Evolutionary conservation across 2,329 filamentous ascomycete species (phyloP), one percentile per base, ranked within the genome.

Genomic region (Talaromyces sp.): DNA sequence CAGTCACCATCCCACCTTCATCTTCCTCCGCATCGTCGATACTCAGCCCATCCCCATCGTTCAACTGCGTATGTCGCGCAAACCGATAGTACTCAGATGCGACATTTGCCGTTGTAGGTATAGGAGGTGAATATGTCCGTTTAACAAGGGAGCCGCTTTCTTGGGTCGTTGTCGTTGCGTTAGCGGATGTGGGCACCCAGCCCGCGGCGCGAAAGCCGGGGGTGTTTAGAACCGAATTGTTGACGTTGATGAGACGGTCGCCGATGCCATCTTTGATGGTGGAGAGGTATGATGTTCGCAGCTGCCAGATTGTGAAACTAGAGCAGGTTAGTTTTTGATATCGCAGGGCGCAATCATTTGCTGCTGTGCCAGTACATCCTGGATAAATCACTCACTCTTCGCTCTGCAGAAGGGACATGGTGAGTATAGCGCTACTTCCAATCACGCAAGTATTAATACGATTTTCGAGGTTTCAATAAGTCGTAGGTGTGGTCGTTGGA

Each of bases 251-350:
- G 61, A 89, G 79, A 49, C 87, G 82, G 73, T 89, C 87, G 67
- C 86, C 87, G 47, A 89, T 85, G 66, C 87, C 87, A 73, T 89
- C 87, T 74, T 88, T 88, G 70, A 87, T 87, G 57, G 84, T 81
- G 35, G 84, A 83, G 22, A 89, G 82, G 72, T 89, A 89, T 43
- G 86, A 86, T 19, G 86, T 87, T 64, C 87, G 86, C 47, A 89
- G 80, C 72, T 88, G 86, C 81, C 87, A 89, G 66, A 88, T 84
- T 37, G 87, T 85, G 73, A 89, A 89, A 73, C 85, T 87, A 72
- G 25, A 50, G 31, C 4, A 25, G 10, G 33, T 56, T 54, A 59
- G 50, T 60, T 33, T 25, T 33, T 45, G 43, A 19, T 58, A 33
- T 39, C 11, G 61, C 52, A 47, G 62, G n/a, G 45, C 45, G 33